Evolutionary conservation across 768 basidiomycete genomes (phyloP), one percentile per base, ranked within the genome.

Genomic region (Porpolomopsis calyptriformis): DNA sequence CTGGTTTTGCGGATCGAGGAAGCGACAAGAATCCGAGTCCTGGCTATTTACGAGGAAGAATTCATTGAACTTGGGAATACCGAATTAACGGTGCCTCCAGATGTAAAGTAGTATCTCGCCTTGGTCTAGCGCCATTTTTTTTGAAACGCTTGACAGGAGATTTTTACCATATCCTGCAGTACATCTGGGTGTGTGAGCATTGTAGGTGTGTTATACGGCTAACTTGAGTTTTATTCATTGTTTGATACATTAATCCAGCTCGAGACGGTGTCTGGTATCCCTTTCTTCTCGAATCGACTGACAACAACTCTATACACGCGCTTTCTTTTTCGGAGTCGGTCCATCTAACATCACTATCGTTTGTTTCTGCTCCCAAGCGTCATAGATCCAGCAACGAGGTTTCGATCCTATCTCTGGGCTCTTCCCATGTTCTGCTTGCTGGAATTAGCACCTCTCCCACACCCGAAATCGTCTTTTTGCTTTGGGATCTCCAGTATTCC

Each of bases 401-500:
- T 25, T 66, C 74, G 2, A 43, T 73, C 4, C 59, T 78, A 3
- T 68, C 80, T 2, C 57, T 82, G 12, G 70, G 71, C 1, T 73
- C 79, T 0, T 80, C 78, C 0, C 68, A 78, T 39, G 74, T 77
- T 38, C 67, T 84, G 35, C 68, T 85, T 8, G 73, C 73, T 33
- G 69, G 64, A 22, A 36, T 67, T 39, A 65, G 67, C 24, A 53
- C 58, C 2, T 52, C 64, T 5, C 57, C 68, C 0, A 54, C 65
- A 10, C 56, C 64, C 26, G 74, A 76, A 47, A 65, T 83, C 43
- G 63, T 65, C 12, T 59, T 84, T 23, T 73, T 79, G 14, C 58
- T 84, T 23, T 84, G 82, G 81, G 82, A 85, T 51, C 63, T 84
- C 18, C 77, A 77, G 49, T 85, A 79, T 51, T 75, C 76, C 14